phyloP scores from a whole-genome alignment of 73 alveolate species.

The Paramecium pentaurelia region DNA sequence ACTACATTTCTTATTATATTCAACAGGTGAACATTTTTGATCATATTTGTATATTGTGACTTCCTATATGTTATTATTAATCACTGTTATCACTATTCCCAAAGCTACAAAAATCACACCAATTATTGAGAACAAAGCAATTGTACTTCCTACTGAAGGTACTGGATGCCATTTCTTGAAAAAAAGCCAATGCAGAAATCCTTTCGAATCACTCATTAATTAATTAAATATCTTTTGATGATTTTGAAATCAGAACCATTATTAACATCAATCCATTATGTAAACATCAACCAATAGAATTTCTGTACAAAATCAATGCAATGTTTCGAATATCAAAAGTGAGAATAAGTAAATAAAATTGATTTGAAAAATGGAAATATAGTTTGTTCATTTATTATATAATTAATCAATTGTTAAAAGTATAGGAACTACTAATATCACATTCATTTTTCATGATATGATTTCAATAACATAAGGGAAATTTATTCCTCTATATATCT shows the following conservation, averaged over 20 bases:
- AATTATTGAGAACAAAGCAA: constrained; percentile 50
- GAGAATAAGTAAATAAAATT: constrained; percentile 64
- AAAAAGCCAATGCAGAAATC: constrained; percentile 36
- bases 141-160: constrained; percentile 55
- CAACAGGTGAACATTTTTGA: constrained; percentile 47
- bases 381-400: neutral
- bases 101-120: constrained; percentile 71
- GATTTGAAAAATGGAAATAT: constrained; percentile 76
- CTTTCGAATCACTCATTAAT: constrained; percentile 45
- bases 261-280: constrained; percentile 70
- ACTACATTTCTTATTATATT: constrained; percentile 35
- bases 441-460: constrained; percentile 75
- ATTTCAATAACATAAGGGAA: constrained; percentile 65
- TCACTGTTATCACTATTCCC: constrained; percentile 68
- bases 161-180: constrained; percentile 63
- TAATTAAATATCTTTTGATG: constrained; percentile 33
- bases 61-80: constrained; percentile 65
- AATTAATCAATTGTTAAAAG: constrained; percentile 29
- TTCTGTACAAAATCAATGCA: constrained; percentile 71
- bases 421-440: constrained; percentile 72
- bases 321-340: constrained; percentile 65
- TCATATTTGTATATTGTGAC: constrained; percentile 62
- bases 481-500: constrained; percentile 76
- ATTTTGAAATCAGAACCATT: constrained; percentile 67
- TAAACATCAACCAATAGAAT: constrained; percentile 59